Evolutionary conservation across 2,329 filamentous ascomycete species (phyloP).

Genomic region (Fonsecaea monophora): DNA sequence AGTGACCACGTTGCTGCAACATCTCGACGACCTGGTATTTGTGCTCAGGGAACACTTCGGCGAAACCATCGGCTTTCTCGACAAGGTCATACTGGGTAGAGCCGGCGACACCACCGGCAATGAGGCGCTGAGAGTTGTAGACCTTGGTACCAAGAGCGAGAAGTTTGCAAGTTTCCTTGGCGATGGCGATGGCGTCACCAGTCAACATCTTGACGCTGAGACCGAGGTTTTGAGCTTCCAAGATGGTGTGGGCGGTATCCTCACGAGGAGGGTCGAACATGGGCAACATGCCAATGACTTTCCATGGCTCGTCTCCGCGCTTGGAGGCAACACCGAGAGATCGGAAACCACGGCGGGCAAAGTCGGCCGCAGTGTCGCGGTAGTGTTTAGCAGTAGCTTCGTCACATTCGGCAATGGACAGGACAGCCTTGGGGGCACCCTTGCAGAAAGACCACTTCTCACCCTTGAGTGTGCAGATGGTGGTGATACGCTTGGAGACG

Average conservation of each 20-base stretch:
- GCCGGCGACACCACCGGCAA: constrained; percentile 75
- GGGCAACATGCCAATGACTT: constrained; percentile 76
- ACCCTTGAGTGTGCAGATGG: constrained; percentile 71
- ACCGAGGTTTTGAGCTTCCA: constrained; percentile 77
- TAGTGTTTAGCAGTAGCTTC: constrained; percentile 70
- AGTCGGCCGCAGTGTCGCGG: constrained; percentile 75
- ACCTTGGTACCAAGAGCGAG: constrained; percentile 79
- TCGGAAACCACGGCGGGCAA: constrained; percentile 79
- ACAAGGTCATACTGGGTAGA: constrained; percentile 77
- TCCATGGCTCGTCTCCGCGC: constrained; percentile 76
- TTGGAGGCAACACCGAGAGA: constrained; percentile 79
- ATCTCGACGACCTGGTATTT: constrained; percentile 79
- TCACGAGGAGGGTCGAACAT: constrained; percentile 83
- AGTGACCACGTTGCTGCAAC: constrained; percentile 74
- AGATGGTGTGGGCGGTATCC: constrained; percentile 78
- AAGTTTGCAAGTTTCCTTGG: constrained; percentile 84
- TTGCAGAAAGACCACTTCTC: constrained; percentile 77
- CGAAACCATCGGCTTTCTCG: constrained; percentile 75
- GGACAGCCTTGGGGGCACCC: constrained; percentile 77
- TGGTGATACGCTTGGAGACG: constrained; percentile 79
- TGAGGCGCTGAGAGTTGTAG: constrained; percentile 79
- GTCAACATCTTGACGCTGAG: constrained; percentile 82
- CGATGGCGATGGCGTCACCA: constrained; percentile 79
- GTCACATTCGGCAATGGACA: constrained; percentile 71
- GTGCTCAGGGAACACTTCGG: constrained; percentile 77